A percentile compares a stretch with the other conserved stretches of the same genome.
phyloP scores from a whole-genome alignment of 75 land plant genomes.

The Cupressus sempervirens region DNA sequence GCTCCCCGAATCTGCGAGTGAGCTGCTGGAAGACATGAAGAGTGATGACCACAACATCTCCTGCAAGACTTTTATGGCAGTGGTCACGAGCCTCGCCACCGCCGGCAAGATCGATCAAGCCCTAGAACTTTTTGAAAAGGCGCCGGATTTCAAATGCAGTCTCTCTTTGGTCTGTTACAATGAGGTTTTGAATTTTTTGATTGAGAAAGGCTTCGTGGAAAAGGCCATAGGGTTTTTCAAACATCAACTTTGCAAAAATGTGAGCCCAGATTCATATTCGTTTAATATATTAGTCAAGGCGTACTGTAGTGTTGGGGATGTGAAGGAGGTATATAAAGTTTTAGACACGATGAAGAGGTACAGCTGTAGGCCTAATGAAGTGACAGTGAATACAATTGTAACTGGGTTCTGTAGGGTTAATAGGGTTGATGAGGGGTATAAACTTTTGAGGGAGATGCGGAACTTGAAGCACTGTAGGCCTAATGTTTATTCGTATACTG shows the following conservation, averaged over 20 bases:
- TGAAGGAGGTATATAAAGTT: constrained; percentile 37
- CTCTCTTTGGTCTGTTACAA: constrained; percentile 32
- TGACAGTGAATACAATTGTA: constrained; percentile 57
- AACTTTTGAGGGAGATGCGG: constrained; percentile 24
- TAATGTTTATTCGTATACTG: constrained; percentile 44
- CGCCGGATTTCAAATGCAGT: constrained; percentile 5
- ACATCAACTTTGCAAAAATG: constrained; percentile 8
- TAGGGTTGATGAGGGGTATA: constrained; percentile 28
- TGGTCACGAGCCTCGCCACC: constrained; percentile 24
- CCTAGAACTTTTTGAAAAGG: constrained; percentile 23
- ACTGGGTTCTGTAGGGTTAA: constrained; percentile 45
- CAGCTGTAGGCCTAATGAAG: constrained; percentile 44
- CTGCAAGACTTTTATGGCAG: constrained; percentile 17
- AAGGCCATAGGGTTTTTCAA: constrained; percentile 39
- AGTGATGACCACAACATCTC: constrained; percentile 26
- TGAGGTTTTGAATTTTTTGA: constrained; percentile 30
- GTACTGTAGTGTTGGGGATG: constrained; percentile 36
- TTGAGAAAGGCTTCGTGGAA: constrained; percentile 18
- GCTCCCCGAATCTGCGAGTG: constrained; percentile 28
- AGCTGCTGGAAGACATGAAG: constrained; percentile 46
- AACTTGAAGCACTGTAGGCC: constrained; percentile 14
- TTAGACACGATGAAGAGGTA: constrained; percentile 44
- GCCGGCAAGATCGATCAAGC: constrained; percentile 37
- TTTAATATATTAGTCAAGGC: constrained; percentile 51
- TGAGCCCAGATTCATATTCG: constrained; percentile 27